phyloP scores from a whole-genome alignment of 441 rosid genomes.

The Isatis lusitanica region DNA sequence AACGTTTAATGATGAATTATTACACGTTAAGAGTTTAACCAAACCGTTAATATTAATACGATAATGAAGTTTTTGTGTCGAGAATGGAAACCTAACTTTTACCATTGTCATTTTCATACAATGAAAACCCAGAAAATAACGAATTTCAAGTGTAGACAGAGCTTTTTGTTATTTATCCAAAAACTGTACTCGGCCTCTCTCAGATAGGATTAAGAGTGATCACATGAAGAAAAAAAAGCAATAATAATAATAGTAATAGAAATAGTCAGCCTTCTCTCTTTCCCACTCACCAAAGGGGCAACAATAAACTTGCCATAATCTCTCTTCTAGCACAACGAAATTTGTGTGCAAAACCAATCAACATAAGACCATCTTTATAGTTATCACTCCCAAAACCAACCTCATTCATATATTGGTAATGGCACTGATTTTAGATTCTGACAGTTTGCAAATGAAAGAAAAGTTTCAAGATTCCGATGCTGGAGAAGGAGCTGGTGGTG shows the following conservation, averaged over 20 bases:
- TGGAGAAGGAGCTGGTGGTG: slow-evolving; percentile 37
- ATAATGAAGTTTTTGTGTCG: too few species aligned
- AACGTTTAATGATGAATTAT: too few species aligned
- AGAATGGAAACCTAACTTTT: too few species aligned
- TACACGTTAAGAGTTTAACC: too few species aligned
- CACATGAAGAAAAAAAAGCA: background rate
- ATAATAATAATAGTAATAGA: background rate
- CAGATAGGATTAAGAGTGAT: too few species aligned
- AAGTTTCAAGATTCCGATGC: slow-evolving; percentile 35
- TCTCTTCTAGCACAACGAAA: slow-evolving; percentile 35
- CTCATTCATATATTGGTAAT: slow-evolving; percentile 5
- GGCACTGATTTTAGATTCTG: slow-evolving; percentile 7
- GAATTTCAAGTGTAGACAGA: too few species aligned
- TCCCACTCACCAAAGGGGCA: slow-evolving; percentile 9
- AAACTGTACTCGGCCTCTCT: too few species aligned
- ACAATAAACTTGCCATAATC: slow-evolving; percentile 14
- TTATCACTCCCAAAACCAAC: slow-evolving; percentile 19
- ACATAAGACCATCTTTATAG: background rate
- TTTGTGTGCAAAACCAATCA: slow-evolving; percentile 32
- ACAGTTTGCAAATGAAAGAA: background rate
- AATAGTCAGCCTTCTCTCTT: background rate
- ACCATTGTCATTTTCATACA: too few species aligned
- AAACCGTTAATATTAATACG: too few species aligned
- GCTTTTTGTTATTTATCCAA: too few species aligned
- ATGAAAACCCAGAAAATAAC: too few species aligned